Evolutionary conservation across 2,329 filamentous ascomycete species (phyloP), one percentile per base, ranked within the genome.

Genomic region (Xylaria sp.): DNA sequence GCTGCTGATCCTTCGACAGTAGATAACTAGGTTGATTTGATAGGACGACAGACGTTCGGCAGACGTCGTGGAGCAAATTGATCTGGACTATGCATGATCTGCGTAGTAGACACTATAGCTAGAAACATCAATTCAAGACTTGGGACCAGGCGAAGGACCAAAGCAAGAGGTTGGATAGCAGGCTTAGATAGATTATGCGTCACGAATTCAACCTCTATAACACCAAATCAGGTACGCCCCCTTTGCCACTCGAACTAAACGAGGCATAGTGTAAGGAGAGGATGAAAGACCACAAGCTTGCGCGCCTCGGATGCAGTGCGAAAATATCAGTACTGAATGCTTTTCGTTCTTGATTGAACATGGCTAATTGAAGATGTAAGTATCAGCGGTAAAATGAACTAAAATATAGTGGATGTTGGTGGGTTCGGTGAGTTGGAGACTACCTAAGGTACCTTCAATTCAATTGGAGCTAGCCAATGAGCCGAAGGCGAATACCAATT

Each of bases 1-100:
- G 57, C 50, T 3, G 61, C 65, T 1, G 62, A 70, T 31, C 20
- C 44, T 4, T 61, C 60, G 25, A 70, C 64, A 15, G 20, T 67
- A 34, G 61, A 63, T n/a, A 55, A 50, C 20, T 50, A 50, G 46
- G 25, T 50, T 4, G 9, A 5, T 12, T 10, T 37, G 34, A 37
- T 37, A 37, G 34, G n/a, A 46, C 3, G 41, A 46, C 18, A 20
- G 20, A 50, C 12, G 46, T 13, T 10, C 18, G 8, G 18, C 10
- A 4, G 15, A n/a, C 31, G 25, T 31, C 15, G 4, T 5, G 3
- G 28, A 20, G 7, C n/a, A 37, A 37, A n/a, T 18, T 37, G 3
- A 31, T 31, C 2, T 31, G 20, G 34, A 10, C 10, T 2, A 41
- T 44, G 37, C 20, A 8, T n/a, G 55, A 44, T 44, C 37, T 44